phyloP scores from a whole-genome alignment of 2,329 filamentous ascomycete genomes.

The Botryosphaeria agaves region DNA sequence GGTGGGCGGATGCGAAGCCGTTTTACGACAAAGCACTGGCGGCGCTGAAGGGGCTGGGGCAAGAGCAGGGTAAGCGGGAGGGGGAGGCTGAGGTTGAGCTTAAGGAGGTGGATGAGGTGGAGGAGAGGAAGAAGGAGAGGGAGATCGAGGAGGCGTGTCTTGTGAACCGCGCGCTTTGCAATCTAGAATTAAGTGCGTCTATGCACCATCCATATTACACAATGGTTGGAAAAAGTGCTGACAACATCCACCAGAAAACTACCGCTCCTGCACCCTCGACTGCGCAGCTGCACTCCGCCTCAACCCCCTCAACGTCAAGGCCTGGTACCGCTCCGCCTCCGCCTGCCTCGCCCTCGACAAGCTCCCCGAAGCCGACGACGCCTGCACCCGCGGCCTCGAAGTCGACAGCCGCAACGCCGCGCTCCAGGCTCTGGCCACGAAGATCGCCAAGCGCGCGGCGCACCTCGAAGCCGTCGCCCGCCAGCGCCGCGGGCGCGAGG shows the following conservation, averaged over 20 bases:
- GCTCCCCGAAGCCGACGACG: conserved; percentile 62
- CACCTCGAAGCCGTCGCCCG: conserved; percentile 37
- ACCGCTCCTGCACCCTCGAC: conserved; percentile 71
- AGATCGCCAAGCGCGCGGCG: conserved; percentile 43
- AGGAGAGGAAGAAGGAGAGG: conserved; percentile 42
- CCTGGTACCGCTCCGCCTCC: conserved; percentile 67
- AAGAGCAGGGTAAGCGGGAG: conserved; percentile 27
- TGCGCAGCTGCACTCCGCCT: conserved; percentile 63
- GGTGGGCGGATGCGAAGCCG: conserved; percentile 71
- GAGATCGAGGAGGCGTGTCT: conserved; percentile 58
- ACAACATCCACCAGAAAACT: conserved; percentile 46
- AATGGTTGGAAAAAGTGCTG: not conserved
- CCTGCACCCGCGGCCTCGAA: conserved; percentile 53
- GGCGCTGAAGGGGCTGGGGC: conserved; percentile 45
- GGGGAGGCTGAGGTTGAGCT: conserved; percentile 26
- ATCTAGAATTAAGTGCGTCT: conserved; percentile 56
- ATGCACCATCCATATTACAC: not conserved
- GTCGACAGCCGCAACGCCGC: conserved; percentile 55
- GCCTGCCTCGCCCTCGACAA: conserved; percentile 69
- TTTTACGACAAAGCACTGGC: conserved; percentile 81
- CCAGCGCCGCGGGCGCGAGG: conserved; percentile 37
- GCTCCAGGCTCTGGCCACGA: conserved; percentile 42
- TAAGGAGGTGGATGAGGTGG: conserved; percentile 37
- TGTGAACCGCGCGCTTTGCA: conserved; percentile 77
- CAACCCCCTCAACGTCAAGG: conserved; percentile 72